Percentiles rank a stretch among this genome's conserved stretches.
phyloP scores from a whole-genome alignment of 140 eudicot genomes.

The Cichorium intybus region DNA sequence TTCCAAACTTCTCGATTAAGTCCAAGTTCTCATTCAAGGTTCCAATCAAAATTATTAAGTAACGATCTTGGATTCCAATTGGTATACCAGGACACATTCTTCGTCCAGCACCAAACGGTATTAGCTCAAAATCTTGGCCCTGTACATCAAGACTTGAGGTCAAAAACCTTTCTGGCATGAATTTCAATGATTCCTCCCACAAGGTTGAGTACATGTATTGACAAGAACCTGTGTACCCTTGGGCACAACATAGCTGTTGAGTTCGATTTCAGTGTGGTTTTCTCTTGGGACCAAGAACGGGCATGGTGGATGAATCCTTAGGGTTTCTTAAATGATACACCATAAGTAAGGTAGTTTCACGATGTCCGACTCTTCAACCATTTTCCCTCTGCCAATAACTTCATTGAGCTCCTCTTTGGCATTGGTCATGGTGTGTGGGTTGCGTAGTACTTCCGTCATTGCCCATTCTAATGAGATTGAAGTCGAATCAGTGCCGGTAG shows the following conservation, averaged over 20 bases:
- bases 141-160: not conserved
- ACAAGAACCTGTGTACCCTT: constrained; percentile 11
- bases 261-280: not conserved
- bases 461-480: constrained; percentile 8
- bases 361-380: not conserved
- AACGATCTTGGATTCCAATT: not conserved
- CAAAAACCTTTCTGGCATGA: not conserved
- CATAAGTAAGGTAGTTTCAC: not conserved
- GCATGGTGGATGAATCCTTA: not conserved
- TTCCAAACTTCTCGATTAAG: not conserved
- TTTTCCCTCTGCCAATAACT: not conserved
- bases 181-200: not conserved
- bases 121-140: not conserved
- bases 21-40: not conserved
- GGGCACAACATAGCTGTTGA: not conserved
- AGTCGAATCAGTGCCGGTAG: constrained; percentile 4
- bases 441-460: constrained; percentile 11
- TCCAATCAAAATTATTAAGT: not conserved
- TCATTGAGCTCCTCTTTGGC: not conserved
- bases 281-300: constrained; percentile 4
- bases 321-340: constrained; percentile 4
- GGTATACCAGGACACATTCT: not conserved
- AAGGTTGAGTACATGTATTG: not conserved
- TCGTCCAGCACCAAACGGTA: not conserved
- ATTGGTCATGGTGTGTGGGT: not conserved